Evolutionary conservation across 2,329 filamentous ascomycete species (phyloP).

Genomic region (Penicillium sp.): DNA sequence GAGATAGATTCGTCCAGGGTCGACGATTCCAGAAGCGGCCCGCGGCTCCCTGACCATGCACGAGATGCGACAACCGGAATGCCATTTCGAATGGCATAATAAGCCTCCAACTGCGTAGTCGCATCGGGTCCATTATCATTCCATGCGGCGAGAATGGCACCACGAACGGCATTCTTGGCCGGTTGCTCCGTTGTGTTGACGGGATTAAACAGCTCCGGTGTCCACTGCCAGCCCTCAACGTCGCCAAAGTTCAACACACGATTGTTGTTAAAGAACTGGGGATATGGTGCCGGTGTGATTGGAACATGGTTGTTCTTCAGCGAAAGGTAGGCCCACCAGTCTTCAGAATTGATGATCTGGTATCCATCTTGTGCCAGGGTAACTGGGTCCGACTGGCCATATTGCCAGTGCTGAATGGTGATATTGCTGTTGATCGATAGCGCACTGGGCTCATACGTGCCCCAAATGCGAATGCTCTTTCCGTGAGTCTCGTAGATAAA

Average conservation of each 20-base stretch:
- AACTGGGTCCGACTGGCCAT: constrained; percentile 54
- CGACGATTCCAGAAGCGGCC: constrained; percentile 38
- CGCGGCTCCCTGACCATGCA: constrained; percentile 54
- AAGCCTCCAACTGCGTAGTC: constrained; percentile 53
- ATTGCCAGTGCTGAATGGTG: constrained; percentile 58
- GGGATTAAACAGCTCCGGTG: constrained; percentile 53
- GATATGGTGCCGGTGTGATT: constrained; percentile 51
- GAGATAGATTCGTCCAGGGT: constrained; percentile 43
- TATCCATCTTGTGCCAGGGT: constrained; percentile 50
- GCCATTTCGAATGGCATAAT: constrained; percentile 52
- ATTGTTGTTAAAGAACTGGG: constrained; percentile 48
- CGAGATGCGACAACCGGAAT: constrained; percentile 55
- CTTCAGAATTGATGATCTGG: constrained; percentile 55
- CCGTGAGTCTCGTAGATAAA: constrained; percentile 45
- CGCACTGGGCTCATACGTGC: constrained; percentile 51
- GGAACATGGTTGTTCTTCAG: constrained; percentile 56
- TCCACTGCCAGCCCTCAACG: constrained; percentile 45
- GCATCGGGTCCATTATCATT: constrained; percentile 57
- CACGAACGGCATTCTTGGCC: constrained; percentile 43
- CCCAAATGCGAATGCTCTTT: constrained; percentile 57
- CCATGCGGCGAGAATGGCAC: constrained; percentile 54
- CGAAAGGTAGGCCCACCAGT: constrained; percentile 56
- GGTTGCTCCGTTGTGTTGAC: constrained; percentile 52
- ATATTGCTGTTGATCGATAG: constrained; percentile 47
- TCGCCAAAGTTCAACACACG: constrained; percentile 53